Evolutionary conservation across 495 filamentous ascomycete species (phyloP), one percentile per base, ranked within the genome.

Genomic region (Neurospora intermedia): DNA sequence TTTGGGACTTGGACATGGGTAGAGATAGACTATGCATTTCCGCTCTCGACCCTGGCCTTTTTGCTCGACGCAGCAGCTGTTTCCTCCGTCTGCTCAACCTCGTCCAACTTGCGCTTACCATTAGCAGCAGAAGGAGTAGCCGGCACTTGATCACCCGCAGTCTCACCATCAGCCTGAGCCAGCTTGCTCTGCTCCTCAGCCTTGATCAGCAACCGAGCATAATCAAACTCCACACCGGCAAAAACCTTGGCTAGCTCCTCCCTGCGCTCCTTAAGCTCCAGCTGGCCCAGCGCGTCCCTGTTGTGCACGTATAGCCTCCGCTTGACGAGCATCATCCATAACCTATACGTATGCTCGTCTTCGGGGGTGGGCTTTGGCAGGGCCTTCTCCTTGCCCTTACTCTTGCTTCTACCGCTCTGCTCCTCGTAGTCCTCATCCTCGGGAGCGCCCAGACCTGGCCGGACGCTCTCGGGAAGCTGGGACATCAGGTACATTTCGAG

Each of bases 401-500:
- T 27, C 54, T 62, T 62, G 54, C 13, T 62, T 27, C 54, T 35
- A 27, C 13, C 7, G 15, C 6, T 35, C 15, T 59, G 6, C 31
- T 40, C 41, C 27, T 66, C 23, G 42, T 69, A 66, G 23, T 43
- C 41, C n/a, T 72, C 46, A 6, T 70, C 69, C 69, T 73, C 69
- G 5, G 20, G 78, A 3, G 72, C 71, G 13, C 74, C 72, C 7
- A 84, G 74, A 13, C 75, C 81, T 40, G 87, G 85, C 38, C 91
- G 88, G 72, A 93, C 86, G 15, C 84, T 81, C 10, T 83, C 77
- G 1, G 93, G 89, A 35, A 98, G 91, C 70, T 83, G 85, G 8
- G 90, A 90, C 75, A 98, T 90, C 8, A 97, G 91, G 72, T 92
- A 89, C 89, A 98, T 94, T 81, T 99, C 96, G 18, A 95, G 82